phyloP scores from a whole-genome alignment of 768 basidiomycete species.

The Kwoniella dejecticola region DNA sequence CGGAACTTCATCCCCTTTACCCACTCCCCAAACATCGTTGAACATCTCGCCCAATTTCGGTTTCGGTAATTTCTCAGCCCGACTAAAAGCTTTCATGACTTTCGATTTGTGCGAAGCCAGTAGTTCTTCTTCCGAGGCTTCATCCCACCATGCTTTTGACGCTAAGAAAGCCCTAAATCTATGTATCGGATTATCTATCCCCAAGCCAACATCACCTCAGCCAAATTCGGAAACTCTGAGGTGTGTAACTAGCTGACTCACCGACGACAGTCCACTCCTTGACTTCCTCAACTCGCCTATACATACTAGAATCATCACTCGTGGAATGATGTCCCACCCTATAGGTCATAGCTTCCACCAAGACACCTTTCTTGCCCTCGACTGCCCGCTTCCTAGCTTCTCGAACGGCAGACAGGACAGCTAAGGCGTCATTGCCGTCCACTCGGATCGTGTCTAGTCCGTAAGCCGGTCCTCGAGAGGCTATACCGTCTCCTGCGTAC shows the following conservation, averaged over 20 bases:
- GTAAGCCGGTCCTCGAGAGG: conserved; percentile 85
- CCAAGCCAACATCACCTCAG: conserved; percentile 84
- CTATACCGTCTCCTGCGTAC: conserved; percentile 89
- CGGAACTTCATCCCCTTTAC: conserved; percentile 61
- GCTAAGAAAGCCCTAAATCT: conserved; percentile 86
- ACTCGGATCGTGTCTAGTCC: conserved; percentile 89
- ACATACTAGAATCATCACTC: conserved; percentile 94
- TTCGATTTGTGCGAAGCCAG: conserved; percentile 70
- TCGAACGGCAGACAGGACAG: conserved; percentile 63
- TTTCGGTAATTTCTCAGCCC: conserved; percentile 70
- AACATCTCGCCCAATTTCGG: conserved; percentile 77
- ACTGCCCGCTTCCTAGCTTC: conserved; percentile 47
- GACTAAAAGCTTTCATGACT: conserved; percentile 75
- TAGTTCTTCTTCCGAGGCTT: conserved; percentile 70
- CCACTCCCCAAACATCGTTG: conserved; percentile 74
- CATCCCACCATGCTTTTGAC: conserved; percentile 79
- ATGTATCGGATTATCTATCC: conserved; percentile 80
- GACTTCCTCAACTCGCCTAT: conserved; percentile 83
- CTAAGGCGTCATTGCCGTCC: conserved; percentile 85
- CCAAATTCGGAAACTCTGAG: background rate
- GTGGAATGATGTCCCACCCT: conserved; percentile 75
- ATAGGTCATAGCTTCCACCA: conserved; percentile 74
- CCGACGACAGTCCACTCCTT: conserved; percentile 82
- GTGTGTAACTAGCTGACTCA: conserved; percentile 36
- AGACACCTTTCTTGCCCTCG: conserved; percentile 43